These are phyloP conservation scores for Acanthamoeba healyi DNA, from an alignment of 208 protist species.

Conservation along the genomic window DNA sequence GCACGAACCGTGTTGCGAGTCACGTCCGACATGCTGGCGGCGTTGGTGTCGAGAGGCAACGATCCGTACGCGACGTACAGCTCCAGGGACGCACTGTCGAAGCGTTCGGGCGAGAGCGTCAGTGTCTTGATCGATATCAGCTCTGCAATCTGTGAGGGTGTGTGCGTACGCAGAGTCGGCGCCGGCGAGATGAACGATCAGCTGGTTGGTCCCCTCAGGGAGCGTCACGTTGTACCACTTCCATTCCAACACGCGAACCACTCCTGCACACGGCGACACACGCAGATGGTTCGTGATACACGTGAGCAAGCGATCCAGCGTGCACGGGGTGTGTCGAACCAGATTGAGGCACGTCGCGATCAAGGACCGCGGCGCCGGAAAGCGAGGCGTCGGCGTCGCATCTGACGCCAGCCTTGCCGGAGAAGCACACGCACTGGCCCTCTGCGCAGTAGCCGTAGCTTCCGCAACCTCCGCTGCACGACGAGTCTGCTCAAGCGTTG, in stretches of 20 bases:
- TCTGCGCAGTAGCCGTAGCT: not conserved
- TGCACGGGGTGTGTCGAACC: not conserved
- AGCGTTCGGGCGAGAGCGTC: not conserved
- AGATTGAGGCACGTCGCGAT: not conserved
- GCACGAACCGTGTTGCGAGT: not conserved
- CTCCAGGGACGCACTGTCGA: too few species aligned
- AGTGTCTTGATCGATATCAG: too few species aligned
- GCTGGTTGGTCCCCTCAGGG: too few species aligned
- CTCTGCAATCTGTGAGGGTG: too few species aligned
- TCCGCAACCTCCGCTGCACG: not conserved
- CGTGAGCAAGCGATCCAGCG: not conserved
- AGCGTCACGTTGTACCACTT: not conserved
- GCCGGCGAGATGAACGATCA: too few species aligned
- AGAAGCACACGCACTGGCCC: slow-evolving; percentile 10
- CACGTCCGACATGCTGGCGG: not conserved
- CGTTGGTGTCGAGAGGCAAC: not conserved
- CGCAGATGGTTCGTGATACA: too few species aligned
- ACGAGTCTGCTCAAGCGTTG: not conserved
- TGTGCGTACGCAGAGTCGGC: too few species aligned
- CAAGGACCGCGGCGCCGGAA: not conserved
- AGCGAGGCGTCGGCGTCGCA: not conserved
- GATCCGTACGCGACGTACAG: not conserved
- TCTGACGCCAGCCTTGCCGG: not conserved
- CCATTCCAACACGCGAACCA: not conserved
- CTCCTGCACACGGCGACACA: not conserved